phyloP scores from a whole-genome alignment of 192 early-diverging fungal species.

The Coemansia sp. region DNA sequence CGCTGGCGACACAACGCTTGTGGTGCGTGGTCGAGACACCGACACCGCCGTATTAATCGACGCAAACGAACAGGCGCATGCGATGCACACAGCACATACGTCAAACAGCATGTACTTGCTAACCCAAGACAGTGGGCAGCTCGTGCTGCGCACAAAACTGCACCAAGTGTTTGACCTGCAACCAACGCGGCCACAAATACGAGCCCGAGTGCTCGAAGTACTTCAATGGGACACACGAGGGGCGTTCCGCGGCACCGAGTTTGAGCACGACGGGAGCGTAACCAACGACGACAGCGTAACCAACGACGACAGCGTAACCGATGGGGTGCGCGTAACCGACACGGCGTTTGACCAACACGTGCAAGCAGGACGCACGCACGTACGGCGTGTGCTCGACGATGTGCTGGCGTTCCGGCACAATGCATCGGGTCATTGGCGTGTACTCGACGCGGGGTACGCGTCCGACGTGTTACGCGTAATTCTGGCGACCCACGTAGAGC shows the following conservation, averaged over 20 bases:
- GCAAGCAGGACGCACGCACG: constrained; percentile 18
- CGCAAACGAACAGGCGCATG: constrained; percentile 22
- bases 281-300: background rate
- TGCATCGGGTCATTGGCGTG: constrained; percentile 27
- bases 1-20: background rate
- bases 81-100: constrained; percentile 47
- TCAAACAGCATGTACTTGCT: constrained; percentile 52
- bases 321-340: constrained; percentile 17
- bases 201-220: constrained; percentile 32
- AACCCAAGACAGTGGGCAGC: background rate
- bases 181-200: constrained; percentile 29
- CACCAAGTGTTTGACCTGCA: constrained; percentile 54
- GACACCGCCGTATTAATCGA: constrained; percentile 41
- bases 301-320: background rate
- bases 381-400: constrained; percentile 30
- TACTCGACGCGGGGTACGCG: constrained; percentile 32
- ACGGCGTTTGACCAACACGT: constrained; percentile 23
- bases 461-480: constrained; percentile 42
- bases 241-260: constrained; percentile 40
- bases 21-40: constrained; percentile 31
- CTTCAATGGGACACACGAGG: constrained; percentile 43
- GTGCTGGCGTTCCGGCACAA: constrained; percentile 41
- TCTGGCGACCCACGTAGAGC: constrained; percentile 43
- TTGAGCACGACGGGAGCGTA: constrained; percentile 17
- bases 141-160: constrained; percentile 33